Evolutionary conservation across 2,329 filamentous ascomycete genomes (phyloP).

Genomic region (Lojkania enalia): DNA sequence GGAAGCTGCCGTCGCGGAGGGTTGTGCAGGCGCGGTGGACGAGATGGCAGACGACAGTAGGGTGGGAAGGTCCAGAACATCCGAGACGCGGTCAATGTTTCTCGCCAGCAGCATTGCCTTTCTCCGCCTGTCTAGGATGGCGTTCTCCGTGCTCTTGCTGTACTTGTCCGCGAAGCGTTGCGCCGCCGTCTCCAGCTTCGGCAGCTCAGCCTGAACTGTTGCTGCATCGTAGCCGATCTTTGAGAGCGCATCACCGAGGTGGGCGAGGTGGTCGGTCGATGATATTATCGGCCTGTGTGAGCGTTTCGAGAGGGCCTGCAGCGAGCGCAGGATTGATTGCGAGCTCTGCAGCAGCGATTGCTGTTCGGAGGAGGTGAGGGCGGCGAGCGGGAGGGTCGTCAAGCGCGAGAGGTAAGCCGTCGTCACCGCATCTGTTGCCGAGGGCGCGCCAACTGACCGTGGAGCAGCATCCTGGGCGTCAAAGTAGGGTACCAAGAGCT

Average conservation of each 20-base stretch:
- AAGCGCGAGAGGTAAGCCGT: conserved; percentile 76
- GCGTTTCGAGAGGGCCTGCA: conserved; percentile 86
- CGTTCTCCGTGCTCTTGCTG: conserved; percentile 68
- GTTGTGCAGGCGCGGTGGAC: conserved; percentile 56
- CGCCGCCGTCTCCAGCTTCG: conserved; percentile 76
- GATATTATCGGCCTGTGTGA: conserved; percentile 84
- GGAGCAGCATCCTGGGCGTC: conserved; percentile 48
- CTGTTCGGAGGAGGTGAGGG: conserved; percentile 74
- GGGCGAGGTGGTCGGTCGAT: conserved; percentile 76
- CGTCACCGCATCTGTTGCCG: conserved; percentile 56
- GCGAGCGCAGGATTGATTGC: conserved; percentile 77
- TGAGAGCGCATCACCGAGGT: conserved; percentile 72
- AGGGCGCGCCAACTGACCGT: conserved; percentile 42
- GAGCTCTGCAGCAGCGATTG: conserved; percentile 78
- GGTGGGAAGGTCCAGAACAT: conserved; percentile 87
- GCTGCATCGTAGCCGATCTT: conserved; percentile 66
- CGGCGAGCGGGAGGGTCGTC: conserved; percentile 73
- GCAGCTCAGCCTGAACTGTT: conserved; percentile 72
- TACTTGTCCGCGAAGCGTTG: conserved; percentile 83
- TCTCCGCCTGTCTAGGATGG: conserved; percentile 71
- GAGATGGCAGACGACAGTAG: conserved; percentile 80
- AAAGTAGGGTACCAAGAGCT: conserved; percentile 69
- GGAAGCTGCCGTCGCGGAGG: conserved; percentile 29
- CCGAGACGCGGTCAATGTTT: conserved; percentile 86
- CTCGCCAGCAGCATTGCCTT: conserved; percentile 79